Evolutionary conservation across 2,329 filamentous ascomycete genomes (phyloP).

Genomic region (Hymenoscyphus fraxineus): DNA sequence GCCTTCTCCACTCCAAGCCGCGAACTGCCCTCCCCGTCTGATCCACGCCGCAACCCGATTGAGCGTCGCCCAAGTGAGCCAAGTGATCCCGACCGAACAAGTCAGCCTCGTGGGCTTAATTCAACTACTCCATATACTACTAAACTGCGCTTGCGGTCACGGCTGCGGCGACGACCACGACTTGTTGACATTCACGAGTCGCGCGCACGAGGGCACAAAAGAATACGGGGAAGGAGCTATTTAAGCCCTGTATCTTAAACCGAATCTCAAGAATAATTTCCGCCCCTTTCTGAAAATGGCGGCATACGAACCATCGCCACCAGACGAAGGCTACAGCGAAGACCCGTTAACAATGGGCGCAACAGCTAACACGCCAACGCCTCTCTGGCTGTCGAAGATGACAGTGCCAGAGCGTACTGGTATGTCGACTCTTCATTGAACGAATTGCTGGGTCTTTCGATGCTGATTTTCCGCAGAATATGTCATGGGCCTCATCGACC

Average conservation of each 20-base stretch:
- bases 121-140: background rate
- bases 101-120: background rate
- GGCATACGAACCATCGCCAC: slow-evolving; percentile 28
- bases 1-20: background rate
- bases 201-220: background rate
- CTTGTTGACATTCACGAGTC: background rate
- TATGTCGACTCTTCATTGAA: slow-evolving; percentile 14
- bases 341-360: slow-evolving; percentile 30
- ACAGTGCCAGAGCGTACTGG: slow-evolving; percentile 29
- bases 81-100: background rate
- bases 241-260: background rate
- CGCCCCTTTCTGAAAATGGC: background rate
- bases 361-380: slow-evolving; percentile 16
- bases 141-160: background rate
- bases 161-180: background rate
- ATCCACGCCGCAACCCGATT: background rate
- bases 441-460: background rate
- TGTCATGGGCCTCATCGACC: slow-evolving; percentile 72
- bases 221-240: background rate
- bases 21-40: background rate
- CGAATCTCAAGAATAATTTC: background rate
- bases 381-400: slow-evolving; percentile 27
- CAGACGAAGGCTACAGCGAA: slow-evolving; percentile 37
- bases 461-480: slow-evolving; percentile 56
- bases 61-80: background rate